Conservation (phyloP, 441 rosid species). For the Corymbia calophylla region DNA sequence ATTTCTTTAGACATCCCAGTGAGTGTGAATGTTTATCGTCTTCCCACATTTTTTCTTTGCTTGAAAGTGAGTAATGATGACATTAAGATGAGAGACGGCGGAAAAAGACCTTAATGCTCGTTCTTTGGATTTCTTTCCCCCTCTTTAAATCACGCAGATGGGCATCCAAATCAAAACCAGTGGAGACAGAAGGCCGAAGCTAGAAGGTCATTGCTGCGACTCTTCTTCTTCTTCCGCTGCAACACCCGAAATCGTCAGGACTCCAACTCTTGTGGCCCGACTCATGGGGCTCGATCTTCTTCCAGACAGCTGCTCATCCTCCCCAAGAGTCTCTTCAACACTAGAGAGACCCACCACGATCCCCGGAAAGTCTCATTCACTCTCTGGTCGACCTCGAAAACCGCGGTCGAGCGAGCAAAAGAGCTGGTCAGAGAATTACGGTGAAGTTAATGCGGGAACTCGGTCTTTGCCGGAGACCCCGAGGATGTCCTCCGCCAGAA, state of each 20-base stretch:
- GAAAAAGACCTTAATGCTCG: neutral
- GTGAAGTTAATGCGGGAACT: conserved; percentile 23
- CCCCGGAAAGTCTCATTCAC: conserved; percentile 16
- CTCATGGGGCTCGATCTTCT: conserved; percentile 95
- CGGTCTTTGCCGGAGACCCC: conserved; percentile 86
- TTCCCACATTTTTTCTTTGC: conserved; percentile 1
- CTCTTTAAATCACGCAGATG: conserved; percentile 27
- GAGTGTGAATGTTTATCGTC: conserved; percentile 1
- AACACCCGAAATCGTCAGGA: conserved; percentile 58
- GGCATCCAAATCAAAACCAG: conserved; percentile 69
- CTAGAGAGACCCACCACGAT: conserved; percentile 15
- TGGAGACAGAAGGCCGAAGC: conserved; percentile 20
- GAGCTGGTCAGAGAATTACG: conserved; percentile 18
- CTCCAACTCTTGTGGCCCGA: conserved; percentile 83
- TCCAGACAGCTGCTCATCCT: conserved; percentile 46
- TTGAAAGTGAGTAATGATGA: conserved; percentile 18
- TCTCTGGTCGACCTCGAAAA: conserved; percentile 5
- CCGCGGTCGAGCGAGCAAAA: conserved; percentile 19
- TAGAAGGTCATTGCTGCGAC: conserved; percentile 18
- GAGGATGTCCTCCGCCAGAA: conserved; percentile 57
- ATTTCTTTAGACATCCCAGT: conserved; percentile 37
- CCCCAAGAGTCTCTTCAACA: conserved; percentile 24
- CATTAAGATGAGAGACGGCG: neutral
- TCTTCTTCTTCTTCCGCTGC: conserved; percentile 47
- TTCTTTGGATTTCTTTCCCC: neutral